These are phyloP conservation scores for Lecanoromycetidae sp. DNA, from an alignment of 2,329 filamentous ascomycete genomes.

Conservation along the genomic window DNA sequence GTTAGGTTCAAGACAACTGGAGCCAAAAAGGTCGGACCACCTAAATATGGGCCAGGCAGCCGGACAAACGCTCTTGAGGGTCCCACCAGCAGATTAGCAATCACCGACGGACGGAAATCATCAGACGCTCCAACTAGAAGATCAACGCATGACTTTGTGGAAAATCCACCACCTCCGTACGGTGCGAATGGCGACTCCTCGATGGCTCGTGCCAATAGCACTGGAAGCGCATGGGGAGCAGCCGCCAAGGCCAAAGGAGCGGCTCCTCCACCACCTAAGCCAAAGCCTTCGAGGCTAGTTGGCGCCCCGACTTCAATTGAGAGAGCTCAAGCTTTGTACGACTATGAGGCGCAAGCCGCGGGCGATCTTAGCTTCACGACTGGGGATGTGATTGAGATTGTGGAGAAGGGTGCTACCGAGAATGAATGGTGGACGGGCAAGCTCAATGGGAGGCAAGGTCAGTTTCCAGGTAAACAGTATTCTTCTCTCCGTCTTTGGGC, in stretches of 20 bases:
- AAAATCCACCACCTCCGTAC: constrained; percentile 48
- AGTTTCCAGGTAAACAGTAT: constrained; percentile 70
- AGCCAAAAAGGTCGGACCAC: constrained; percentile 42
- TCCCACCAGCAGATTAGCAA: constrained; percentile 12
- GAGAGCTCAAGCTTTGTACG: constrained; percentile 81
- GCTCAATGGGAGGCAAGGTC: constrained; percentile 66
- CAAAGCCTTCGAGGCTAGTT: constrained; percentile 66
- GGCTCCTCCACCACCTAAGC: constrained; percentile 59
- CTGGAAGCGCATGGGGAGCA: constrained; percentile 32
- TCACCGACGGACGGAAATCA: constrained; percentile 17
- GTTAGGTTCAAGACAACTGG: constrained; percentile 86
- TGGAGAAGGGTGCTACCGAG: constrained; percentile 69
- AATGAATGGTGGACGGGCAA: constrained; percentile 97
- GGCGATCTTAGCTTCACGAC: constrained; percentile 83
- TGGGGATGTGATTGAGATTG: constrained; percentile 82
- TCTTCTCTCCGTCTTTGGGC: no score
- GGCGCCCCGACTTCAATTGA: constrained; percentile 54
- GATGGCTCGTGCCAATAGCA: constrained; percentile 31
- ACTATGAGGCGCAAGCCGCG: constrained; percentile 90
- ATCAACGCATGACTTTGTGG: constrained; percentile 34
- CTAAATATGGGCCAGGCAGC: constrained; percentile 37
- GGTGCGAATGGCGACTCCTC: constrained; percentile 17
- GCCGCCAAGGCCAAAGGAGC: constrained; percentile 56
- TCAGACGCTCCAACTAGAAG: constrained; percentile 28
- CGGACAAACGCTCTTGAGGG: constrained; percentile 15